A percentile compares a stretch with the other conserved stretches of the same genome.
These are phyloP conservation scores for Saturnispora silvae DNA, from an alignment of 805 yeast genomes.

Conservation along the genomic window DNA sequence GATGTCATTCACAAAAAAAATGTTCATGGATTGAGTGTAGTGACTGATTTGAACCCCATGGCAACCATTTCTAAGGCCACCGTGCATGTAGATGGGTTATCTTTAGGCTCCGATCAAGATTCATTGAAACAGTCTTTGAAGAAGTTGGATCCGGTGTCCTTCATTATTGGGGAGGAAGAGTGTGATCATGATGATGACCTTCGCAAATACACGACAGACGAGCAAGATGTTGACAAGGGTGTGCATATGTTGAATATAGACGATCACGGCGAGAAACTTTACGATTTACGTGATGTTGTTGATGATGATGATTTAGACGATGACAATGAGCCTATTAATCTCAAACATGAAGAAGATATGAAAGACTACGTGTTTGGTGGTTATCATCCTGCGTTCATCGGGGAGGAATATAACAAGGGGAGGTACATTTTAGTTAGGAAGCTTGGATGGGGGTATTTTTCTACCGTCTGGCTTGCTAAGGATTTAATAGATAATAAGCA, in stretches of 20 bases:
- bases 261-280: no score
- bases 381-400: slow-evolving; percentile 86
- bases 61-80: slow-evolving; percentile 9
- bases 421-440: slow-evolving; percentile 77
- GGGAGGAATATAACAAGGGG: slow-evolving; percentile 65
- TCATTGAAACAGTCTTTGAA: slow-evolving; percentile 8
- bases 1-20: no score
- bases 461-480: slow-evolving; percentile 87
- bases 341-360: slow-evolving; percentile 59
- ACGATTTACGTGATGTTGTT: background rate
- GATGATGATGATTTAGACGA: slow-evolving; percentile 21
- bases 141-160: slow-evolving; percentile 5
- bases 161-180: slow-evolving; percentile 20
- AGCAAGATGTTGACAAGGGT: background rate
- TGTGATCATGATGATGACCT: no score
- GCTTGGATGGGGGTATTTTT: slow-evolving; percentile 98
- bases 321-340: slow-evolving; percentile 26
- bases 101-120: background rate
- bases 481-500: slow-evolving; percentile 49
- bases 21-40: slow-evolving; percentile 11
- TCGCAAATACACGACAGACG: no score
- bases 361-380: slow-evolving; percentile 90
- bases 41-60: slow-evolving; percentile 10
- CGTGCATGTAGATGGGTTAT: slow-evolving; percentile 6
- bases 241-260: background rate